phyloP scores from a whole-genome alignment of 768 basidiomycete genomes.

The Leucocoprinus sp. region DNA sequence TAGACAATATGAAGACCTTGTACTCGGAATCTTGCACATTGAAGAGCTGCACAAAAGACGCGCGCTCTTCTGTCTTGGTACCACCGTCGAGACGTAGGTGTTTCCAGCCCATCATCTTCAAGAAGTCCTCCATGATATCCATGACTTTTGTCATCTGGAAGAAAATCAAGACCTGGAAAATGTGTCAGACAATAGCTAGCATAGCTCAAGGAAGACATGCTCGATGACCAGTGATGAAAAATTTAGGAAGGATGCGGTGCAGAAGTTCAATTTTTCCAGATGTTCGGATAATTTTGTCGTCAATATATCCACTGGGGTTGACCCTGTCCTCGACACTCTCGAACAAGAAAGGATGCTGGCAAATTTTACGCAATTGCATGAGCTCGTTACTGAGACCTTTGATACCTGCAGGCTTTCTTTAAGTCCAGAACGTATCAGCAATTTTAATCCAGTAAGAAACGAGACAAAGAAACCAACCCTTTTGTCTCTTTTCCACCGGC shows the following conservation, averaged over 20 bases:
- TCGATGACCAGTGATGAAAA: constrained; percentile 87
- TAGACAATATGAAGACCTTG: constrained; percentile 90
- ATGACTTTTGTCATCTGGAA: constrained; percentile 99
- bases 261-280: constrained; percentile 94
- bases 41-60: constrained; percentile 76
- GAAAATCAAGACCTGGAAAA: constrained; percentile 83
- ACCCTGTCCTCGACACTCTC: constrained; percentile 93
- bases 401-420: constrained; percentile 66
- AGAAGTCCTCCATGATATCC: constrained; percentile 96
- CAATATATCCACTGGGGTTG: constrained; percentile 72
- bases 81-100: constrained; percentile 93
- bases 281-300: constrained; percentile 77
- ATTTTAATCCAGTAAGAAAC: constrained; percentile 1
- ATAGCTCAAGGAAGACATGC: constrained; percentile 30
- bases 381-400: constrained; percentile 91
- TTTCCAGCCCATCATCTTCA: constrained; percentile 80
- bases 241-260: constrained; percentile 87
- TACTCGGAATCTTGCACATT: constrained; percentile 86
- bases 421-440: background rate
- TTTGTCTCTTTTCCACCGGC: constrained; percentile 71
- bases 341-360: constrained; percentile 96
- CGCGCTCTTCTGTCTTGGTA: constrained; percentile 93
- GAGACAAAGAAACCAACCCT: constrained; percentile 42
- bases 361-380: constrained; percentile 97
- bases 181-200: constrained; percentile 5